phyloP scores from a whole-genome alignment of 1,284 basidiomycete genomes.

The Trichosporon faecale region DNA sequence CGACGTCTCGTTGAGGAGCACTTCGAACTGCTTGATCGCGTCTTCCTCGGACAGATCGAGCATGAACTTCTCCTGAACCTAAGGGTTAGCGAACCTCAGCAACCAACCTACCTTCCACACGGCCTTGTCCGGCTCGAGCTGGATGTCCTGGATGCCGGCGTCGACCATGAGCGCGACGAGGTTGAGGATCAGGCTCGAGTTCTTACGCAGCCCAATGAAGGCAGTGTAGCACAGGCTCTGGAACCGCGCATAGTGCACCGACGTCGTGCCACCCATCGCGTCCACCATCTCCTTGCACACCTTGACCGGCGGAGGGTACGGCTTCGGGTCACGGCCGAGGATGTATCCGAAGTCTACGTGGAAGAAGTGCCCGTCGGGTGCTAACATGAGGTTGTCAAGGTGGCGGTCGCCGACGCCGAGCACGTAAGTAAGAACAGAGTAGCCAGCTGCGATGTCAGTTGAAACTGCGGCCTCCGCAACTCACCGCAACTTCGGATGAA shows the following conservation, averaged over 20 bases:
- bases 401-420: conserved; percentile 97
- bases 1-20: conserved; percentile 87
- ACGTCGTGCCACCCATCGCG: conserved; percentile 94
- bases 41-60: conserved; percentile 91
- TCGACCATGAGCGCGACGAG: conserved; percentile 96
- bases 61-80: conserved; percentile 95
- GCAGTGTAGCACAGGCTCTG: conserved; percentile 94
- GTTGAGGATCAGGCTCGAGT: conserved; percentile 96
- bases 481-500: conserved; percentile 94
- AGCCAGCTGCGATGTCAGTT: conserved; percentile 67
- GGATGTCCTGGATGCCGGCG: conserved; percentile 96
- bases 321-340: conserved; percentile 94
- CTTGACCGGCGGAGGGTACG: conserved; percentile 96
- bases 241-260: conserved; percentile 88
- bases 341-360: conserved; percentile 99
- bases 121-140: conserved; percentile 64
- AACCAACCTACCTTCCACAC: conserved; percentile 60
- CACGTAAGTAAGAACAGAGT: conserved; percentile 95
- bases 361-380: conserved; percentile 89
- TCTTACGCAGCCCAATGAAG: conserved; percentile 91
- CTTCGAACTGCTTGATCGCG: conserved; percentile 95
- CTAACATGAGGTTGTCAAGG: conserved; percentile 88
- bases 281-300: conserved; percentile 99
- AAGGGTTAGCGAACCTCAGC: conserved; percentile 29
- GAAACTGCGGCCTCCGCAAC: conserved; percentile 44